Evolutionary conservation across 2,329 filamentous ascomycete genomes (phyloP).

Genomic region (Colletotrichum sp.): DNA sequence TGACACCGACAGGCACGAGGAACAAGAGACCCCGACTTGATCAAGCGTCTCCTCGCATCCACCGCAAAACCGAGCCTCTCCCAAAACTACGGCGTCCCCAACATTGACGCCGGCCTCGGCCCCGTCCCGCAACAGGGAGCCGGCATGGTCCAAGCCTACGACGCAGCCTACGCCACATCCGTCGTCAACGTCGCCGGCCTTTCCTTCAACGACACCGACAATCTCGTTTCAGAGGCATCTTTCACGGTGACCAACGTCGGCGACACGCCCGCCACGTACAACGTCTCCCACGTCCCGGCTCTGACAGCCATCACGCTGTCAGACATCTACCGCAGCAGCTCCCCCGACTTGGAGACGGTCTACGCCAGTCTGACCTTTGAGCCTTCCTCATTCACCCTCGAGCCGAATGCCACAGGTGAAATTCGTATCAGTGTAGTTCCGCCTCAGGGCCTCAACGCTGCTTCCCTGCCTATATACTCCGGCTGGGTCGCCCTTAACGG

Average conservation of each 20-base stretch:
- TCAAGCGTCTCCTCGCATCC: slow-evolving; percentile 55
- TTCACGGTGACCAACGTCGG: slow-evolving; percentile 63
- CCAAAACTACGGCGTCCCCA: neutral
- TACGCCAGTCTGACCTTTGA: slow-evolving; percentile 32
- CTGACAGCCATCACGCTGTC: slow-evolving; percentile 37
- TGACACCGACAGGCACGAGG: slow-evolving; percentile 35
- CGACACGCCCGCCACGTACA: slow-evolving; percentile 52
- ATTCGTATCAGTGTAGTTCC: slow-evolving; percentile 49
- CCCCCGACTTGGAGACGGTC: slow-evolving; percentile 20
- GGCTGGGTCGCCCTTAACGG: slow-evolving; percentile 47
- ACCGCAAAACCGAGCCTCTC: slow-evolving; percentile 51
- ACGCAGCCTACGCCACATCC: slow-evolving; percentile 60
- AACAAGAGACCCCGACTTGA: slow-evolving; percentile 50
- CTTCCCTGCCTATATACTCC: slow-evolving; percentile 44
- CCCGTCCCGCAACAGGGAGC: slow-evolving; percentile 66
- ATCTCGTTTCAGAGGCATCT: slow-evolving; percentile 52
- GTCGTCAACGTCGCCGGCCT: slow-evolving; percentile 60
- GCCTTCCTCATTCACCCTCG: neutral
- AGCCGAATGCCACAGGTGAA: slow-evolving; percentile 41
- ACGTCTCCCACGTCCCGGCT: slow-evolving; percentile 54
- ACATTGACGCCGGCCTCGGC: slow-evolving; percentile 29
- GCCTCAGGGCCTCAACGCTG: slow-evolving; percentile 36
- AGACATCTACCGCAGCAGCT: slow-evolving; percentile 53
- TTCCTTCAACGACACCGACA: slow-evolving; percentile 67
- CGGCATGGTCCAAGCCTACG: slow-evolving; percentile 64